phyloP scores from a whole-genome alignment of 2,329 filamentous ascomycete species.

The Monosporascus sp. region DNA sequence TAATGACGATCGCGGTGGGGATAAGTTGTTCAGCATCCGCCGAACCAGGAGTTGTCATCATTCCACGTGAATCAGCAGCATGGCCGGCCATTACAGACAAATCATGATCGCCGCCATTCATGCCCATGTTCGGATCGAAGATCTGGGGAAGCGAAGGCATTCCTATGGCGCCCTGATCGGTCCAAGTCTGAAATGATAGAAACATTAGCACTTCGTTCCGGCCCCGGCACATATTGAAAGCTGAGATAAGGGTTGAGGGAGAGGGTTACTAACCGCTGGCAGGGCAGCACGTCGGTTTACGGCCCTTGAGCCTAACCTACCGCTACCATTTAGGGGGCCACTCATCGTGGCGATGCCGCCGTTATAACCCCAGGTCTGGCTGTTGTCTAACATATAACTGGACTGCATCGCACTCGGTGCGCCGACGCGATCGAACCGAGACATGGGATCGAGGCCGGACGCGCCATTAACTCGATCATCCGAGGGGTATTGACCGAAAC shows the following conservation, averaged over 20 bases:
- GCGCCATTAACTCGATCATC: slow-evolving; percentile 53
- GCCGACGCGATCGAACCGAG: slow-evolving; percentile 32
- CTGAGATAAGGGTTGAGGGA: slow-evolving; percentile 8
- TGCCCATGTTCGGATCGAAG: slow-evolving; percentile 30
- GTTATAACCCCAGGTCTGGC: slow-evolving; percentile 74
- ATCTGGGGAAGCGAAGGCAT: slow-evolving; percentile 35
- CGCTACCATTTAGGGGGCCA: slow-evolving; percentile 60
- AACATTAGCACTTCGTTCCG: slow-evolving; percentile 10
- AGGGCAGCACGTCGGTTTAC: slow-evolving; percentile 57
- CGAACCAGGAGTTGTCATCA: slow-evolving; percentile 37
- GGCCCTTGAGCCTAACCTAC: slow-evolving; percentile 45
- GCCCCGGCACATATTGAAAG: neutral
- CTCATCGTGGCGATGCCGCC: slow-evolving; percentile 59
- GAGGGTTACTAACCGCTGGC: slow-evolving; percentile 60
- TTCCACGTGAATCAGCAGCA: slow-evolving; percentile 35
- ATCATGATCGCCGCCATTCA: slow-evolving; percentile 36
- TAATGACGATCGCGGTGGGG: slow-evolving; percentile 96
- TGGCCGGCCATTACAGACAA: slow-evolving; percentile 22
- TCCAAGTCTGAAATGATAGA: slow-evolving; percentile 40
- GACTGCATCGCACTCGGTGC: slow-evolving; percentile 32
- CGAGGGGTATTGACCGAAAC: slow-evolving; percentile 62
- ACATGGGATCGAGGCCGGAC: slow-evolving; percentile 52
- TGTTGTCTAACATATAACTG: slow-evolving; percentile 58
- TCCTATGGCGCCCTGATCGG: slow-evolving; percentile 40
- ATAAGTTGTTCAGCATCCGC: slow-evolving; percentile 81